These are phyloP conservation scores for Clarireedia homoeocarpa DNA, from an alignment of 2,329 filamentous ascomycete genomes.

Conservation along the genomic window DNA sequence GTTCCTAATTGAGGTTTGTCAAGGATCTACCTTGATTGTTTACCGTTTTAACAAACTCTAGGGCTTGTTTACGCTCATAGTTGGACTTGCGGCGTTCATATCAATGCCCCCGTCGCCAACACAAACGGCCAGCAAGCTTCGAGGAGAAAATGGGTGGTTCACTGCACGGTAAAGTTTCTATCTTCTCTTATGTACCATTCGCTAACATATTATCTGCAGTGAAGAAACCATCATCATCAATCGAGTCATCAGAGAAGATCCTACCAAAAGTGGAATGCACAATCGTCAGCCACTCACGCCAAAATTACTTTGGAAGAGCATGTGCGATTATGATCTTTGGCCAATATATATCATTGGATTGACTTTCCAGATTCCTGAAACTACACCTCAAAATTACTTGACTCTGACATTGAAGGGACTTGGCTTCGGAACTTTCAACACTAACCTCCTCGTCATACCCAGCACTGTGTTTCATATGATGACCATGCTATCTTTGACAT, in stretches of 20 bases:
- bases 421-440: conserved; percentile 52
- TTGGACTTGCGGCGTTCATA: conserved; percentile 18
- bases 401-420: conserved; percentile 50
- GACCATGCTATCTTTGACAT: conserved; percentile 30
- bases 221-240: conserved; percentile 58
- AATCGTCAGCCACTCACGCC: conserved; percentile 42
- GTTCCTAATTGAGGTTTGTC: conserved; percentile 16
- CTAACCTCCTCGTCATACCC: conserved; percentile 57
- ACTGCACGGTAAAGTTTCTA: conserved; percentile 33
- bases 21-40: too few relatives aligned
- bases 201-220: too few relatives aligned
- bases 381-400: conserved; percentile 43
- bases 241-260: conserved; percentile 44
- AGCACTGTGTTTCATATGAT: conserved; percentile 41
- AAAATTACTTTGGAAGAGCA: conserved; percentile 36
- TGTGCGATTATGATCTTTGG: conserved; percentile 47
- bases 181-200: too few relatives aligned
- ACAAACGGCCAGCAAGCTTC: conserved; percentile 41
- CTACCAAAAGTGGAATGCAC: conserved; percentile 40
- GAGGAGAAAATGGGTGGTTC: conserved; percentile 55
- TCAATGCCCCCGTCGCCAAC: conserved; percentile 24
- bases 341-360: conserved; percentile 38
- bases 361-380: conserved; percentile 44
- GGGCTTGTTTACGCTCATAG: conserved; percentile 19
- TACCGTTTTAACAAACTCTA: too few relatives aligned